These are phyloP conservation scores for Phaffia australis DNA, from an alignment of 768 basidiomycete species.

Conservation along the genomic window DNA sequence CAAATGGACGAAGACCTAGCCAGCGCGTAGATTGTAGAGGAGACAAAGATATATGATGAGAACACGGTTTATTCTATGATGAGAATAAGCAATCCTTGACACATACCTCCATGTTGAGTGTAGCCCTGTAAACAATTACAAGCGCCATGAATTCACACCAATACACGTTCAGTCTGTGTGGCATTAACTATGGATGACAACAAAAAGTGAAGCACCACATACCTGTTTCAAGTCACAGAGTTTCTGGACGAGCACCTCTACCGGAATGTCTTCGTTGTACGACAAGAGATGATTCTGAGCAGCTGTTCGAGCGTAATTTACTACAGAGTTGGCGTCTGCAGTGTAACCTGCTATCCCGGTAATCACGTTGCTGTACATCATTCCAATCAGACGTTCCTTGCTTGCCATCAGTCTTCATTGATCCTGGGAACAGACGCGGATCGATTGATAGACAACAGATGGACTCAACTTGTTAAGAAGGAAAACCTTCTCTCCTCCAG, in stretches of 20 bases:
- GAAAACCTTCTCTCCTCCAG: constrained; percentile 97
- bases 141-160: background rate
- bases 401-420: too few species aligned
- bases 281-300: constrained; percentile 78
- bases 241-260: constrained; percentile 84
- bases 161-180: too few species aligned
- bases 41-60: constrained; percentile 12
- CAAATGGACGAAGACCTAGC: constrained; percentile 91
- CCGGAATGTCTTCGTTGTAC: constrained; percentile 97
- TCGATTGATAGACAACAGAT: background rate
- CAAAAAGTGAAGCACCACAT: background rate
- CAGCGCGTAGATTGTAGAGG: background rate
- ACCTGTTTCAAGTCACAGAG: constrained; percentile 90
- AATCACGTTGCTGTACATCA: constrained; percentile 67
- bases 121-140: constrained; percentile 47
- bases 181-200: background rate
- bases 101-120: constrained; percentile 84
- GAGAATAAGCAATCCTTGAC: background rate
- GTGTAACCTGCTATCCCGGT: constrained; percentile 91
- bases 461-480: constrained; percentile 57
- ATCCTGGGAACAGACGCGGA: too few species aligned
- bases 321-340: constrained; percentile 92
- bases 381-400: constrained; percentile 42
- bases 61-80: background rate
- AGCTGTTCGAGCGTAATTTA: constrained; percentile 83